Evolutionary conservation across 2,329 filamentous ascomycete genomes (phyloP), one percentile per base, ranked within the genome.

Genomic region (Ophiostoma sp.): DNA sequence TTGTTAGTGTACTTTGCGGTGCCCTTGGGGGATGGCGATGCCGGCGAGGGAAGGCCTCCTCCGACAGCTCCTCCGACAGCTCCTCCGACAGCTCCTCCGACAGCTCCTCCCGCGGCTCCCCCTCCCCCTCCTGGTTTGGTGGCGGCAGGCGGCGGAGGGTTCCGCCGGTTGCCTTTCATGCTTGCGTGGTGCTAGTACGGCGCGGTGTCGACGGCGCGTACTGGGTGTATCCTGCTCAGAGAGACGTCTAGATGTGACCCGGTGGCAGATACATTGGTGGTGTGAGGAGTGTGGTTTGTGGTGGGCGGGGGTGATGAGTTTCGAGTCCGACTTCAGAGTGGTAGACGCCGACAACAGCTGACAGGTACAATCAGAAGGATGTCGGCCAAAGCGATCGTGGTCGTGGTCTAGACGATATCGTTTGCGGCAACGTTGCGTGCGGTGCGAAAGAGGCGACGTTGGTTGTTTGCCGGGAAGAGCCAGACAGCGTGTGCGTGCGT

Each of bases 1-100:
- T 88, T 88, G 75, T 88, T 89, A 70, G 83, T 86, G 75, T 88
- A 88, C 74, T 87, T 88, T 41, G 86, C 82, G 18, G 83, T 85
- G 69, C 77, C 73, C 75, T 82, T 84, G 65, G 79, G 79, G 70
- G 80, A 80, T 66, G 85, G 82, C 70, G 84, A 85, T 72, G 81
- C 76, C 74, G 85, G 81, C 12, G 73, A 69, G 7, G 38, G 38
- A 2, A 18, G 38, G 27, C 27, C 27, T 5, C 40, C 60, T 5
- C 40, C 41, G 73, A 60, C 41, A 71, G 70, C 27, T 73, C 16
- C 14, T 58, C 12, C 9, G 38, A 38, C 58, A 41, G 70, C 45
- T n/a, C n/a, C n/a, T n/a, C n/a, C n/a, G n/a, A n/a, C n/a, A 5
- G 40, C 65, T 16, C 65, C 45, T 11, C 68, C 42, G 9, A 47